Evolutionary conservation across 1,284 basidiomycete species (phyloP).

Genomic region (Cryptococcus sp.): DNA sequence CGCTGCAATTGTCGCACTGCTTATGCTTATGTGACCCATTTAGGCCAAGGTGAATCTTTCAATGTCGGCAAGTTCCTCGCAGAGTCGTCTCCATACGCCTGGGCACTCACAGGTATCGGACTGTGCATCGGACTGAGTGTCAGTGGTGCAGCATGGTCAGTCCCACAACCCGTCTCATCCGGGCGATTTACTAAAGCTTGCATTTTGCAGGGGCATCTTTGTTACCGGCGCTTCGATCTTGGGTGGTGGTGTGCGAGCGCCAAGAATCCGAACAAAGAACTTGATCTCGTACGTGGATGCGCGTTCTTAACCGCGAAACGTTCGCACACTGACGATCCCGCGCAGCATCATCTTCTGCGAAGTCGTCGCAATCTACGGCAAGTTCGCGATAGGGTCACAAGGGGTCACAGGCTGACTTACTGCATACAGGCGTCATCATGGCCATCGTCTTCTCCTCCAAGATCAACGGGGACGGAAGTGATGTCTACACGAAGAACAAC

Average conservation of each 20-base stretch:
- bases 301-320: not conserved
- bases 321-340: not conserved
- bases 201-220: slow-evolving; percentile 83
- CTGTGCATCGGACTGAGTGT: slow-evolving; percentile 93
- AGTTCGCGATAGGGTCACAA: slow-evolving; percentile 44
- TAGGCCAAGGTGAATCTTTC: slow-evolving; percentile 85
- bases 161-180: slow-evolving; percentile 20
- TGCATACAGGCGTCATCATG: slow-evolving; percentile 67
- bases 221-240: slow-evolving; percentile 93
- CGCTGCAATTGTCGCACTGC: slow-evolving; percentile 15
- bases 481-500: slow-evolving; percentile 76
- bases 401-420: not conserved
- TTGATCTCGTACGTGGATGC: slow-evolving; percentile 74
- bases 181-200: not conserved
- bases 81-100: slow-evolving; percentile 89
- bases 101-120: slow-evolving; percentile 88
- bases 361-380: slow-evolving; percentile 96
- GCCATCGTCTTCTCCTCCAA: slow-evolving; percentile 91
- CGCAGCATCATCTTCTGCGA: slow-evolving; percentile 97
- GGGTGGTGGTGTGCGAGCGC: slow-evolving; percentile 91
- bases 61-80: slow-evolving; percentile 90
- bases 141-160: slow-evolving; percentile 91
- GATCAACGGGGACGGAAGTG: slow-evolving; percentile 64
- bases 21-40: slow-evolving; percentile 10
- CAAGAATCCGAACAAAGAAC: slow-evolving; percentile 96